Base-by-base conservation (phyloP, 2,329 filamentous ascomycete genomes). In the Emmonsiellopsis sp. region DNA sequence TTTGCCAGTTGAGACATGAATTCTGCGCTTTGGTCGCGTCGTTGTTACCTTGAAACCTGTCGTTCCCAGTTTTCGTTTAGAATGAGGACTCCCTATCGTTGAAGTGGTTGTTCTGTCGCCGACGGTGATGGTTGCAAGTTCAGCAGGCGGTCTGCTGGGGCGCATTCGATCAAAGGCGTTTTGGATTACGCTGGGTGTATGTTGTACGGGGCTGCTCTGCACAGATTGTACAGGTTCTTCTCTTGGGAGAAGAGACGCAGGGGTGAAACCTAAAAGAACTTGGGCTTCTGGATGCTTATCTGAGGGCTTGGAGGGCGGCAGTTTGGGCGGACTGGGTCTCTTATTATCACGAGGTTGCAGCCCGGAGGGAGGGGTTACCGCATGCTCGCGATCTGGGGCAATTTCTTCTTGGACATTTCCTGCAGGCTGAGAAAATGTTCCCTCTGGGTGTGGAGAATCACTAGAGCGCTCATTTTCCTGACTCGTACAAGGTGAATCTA, bases 111-210 rank as follows among this genome's bases (percentile, higher is more conserved):
- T 88, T 45, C 77, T 78, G 56, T 84, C 77, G 1, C 86, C 87
- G 52, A 92, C 81, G 0, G 85, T 90, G 47, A 92, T 87, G 2
- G 85, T 88, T 17, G 87, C 86, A 50, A 84, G 72, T 61, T 88
- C 83, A 32, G 77, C 71, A 1, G 79, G 77, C 2, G 78, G 71
- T 36, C 85, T 78, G 63, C 82, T 86, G 1, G 79, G 76, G 13
- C 82, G 75, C 80, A 85, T 84, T 14, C 79, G 76, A 64, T 84
- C 80, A 59, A 84, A 84, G 1, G 82, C 82, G 62, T 77, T 82
- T 50, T 79, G 77, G 27, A 85, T 71, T 0, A 75, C 63, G 43
- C 76, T 76, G 13, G 71, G 47, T 31, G 52, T 51, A 10, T 51
- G 46, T 31, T 44, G 39, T 44, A 33, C 46, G 47, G n/a, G 36